phyloP scores from a whole-genome alignment of 139 green algal species.

The Medakamo hakoo region DNA sequence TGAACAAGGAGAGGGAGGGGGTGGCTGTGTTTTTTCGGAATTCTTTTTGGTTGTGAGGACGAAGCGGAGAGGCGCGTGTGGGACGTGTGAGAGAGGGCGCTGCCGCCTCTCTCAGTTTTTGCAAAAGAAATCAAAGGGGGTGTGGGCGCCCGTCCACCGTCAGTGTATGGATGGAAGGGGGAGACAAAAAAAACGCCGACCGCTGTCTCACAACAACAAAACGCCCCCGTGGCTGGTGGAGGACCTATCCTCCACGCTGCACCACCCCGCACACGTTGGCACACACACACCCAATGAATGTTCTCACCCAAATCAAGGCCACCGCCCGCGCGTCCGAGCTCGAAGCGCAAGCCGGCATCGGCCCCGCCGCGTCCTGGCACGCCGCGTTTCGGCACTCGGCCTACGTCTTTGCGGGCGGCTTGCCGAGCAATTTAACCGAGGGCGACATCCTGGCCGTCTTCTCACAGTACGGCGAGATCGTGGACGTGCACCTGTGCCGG shows the following conservation, averaged over 20 bases:
- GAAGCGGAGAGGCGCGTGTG: too few species aligned
- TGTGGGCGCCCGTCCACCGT: too few species aligned
- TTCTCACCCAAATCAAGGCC: not conserved
- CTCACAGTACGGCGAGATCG: slow-evolving; percentile 89
- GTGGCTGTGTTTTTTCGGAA: not conserved
- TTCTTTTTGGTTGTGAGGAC: not conserved
- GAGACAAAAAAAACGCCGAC: too few species aligned
- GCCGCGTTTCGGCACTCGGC: slow-evolving; percentile 77
- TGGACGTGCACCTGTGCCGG: slow-evolving; percentile 74
- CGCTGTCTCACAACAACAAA: too few species aligned
- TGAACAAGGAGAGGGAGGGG: too few species aligned
- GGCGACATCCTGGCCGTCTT: slow-evolving; percentile 95
- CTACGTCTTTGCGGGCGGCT: slow-evolving; percentile 78
- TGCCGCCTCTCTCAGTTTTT: too few species aligned
- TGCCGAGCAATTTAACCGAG: slow-evolving; percentile 83
- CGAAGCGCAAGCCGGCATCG: slow-evolving; percentile 26
- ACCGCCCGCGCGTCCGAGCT: not conserved
- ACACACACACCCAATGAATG: not conserved
- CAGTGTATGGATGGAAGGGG: too few species aligned
- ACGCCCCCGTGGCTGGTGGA: too few species aligned
- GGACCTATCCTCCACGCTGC: too few species aligned
- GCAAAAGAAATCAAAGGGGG: too few species aligned
- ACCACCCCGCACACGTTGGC: too few species aligned
- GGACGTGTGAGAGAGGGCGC: too few species aligned
- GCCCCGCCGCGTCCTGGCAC: slow-evolving; percentile 84